Base-by-base conservation (phyloP, 1,284 basidiomycete genomes). In the Wallemia hederae region DNA sequence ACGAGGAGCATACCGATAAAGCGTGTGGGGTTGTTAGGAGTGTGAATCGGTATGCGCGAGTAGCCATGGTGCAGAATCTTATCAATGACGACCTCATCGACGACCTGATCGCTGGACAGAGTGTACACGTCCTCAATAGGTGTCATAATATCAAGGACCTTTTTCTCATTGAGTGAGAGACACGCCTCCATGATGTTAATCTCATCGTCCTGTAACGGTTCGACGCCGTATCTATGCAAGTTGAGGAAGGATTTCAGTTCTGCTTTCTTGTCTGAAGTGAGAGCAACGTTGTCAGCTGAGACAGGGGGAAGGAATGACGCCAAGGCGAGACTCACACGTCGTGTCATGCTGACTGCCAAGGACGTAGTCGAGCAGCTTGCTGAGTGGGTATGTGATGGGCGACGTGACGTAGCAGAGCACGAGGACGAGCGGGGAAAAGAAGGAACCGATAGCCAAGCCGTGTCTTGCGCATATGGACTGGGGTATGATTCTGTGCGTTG, bases 31-130 rank as follows among this genome's bases (percentile, higher is more conserved):
- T 84, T 77, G 2, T 78, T 79, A 1, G 83, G 77, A 65, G 84
- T 80, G 68, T 96, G 85, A 1, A 98, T 78, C 0, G 92, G 92
- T 65, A 97, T 88, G 25, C 92, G 81, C 1, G 89, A 94, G 70
- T 96, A 96, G 0, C 92, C 92, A 62, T 72, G 77, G 25, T 67
- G 80, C 78, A 90, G 77, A 57, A 71, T 70, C 56, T 76, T 75
- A 68, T 91, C 81, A 34, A 92, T 80, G 0, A 78, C 79, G 0
- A 78, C 74, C 65, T 87, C 81, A 69, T 94, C 83, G 58, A 98
- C 72, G 27, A 91, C 76, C 9, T 80, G 78, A 68, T 94, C 83
- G 24, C 80, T 71, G 60, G 80, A 79, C 11, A 91, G 74, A 0
- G 82, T 82, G 55, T 84, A 80, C 1, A 84, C 83, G 66, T 90